Evolutionary conservation across 2,329 filamentous ascomycete genomes (phyloP), one percentile per base, ranked within the genome.

Genomic region (Penicillium brevicompactum): DNA sequence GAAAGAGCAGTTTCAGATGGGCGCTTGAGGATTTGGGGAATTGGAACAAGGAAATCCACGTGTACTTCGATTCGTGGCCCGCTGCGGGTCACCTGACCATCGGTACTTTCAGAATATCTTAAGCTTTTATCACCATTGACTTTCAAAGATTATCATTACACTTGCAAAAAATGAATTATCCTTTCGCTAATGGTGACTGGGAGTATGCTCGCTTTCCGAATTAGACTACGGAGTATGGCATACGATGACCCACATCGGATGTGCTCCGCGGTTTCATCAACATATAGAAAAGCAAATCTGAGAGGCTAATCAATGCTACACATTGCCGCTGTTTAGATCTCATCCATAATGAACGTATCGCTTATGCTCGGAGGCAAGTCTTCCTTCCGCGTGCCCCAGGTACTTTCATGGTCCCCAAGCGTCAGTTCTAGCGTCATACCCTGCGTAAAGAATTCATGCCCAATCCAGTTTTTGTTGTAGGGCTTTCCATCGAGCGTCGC

Each of bases 381-480:
- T 55, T 77, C 73, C 14, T 80, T 70, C 5, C 69, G 67, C 0
- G 82, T 87, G 0, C 87, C 87, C 87, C 87, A 90, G 0, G 66
- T 59, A 66, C 86, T 88, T 71, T 89, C 87, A 32, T 77, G 77
- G 16, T 68, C 70, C 0, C 87, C 87, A 6, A 90, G 73, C 2
- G 78, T 82, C 50, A 90, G 71, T 50, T 88, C 85, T 44, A 90
- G 74, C 58, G 84, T 79, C 42, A 82, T 82, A 1, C 87, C 87
- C 24, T 87, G 80, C 0, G 82, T 77, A 67, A 88, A 89, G 65
- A 90, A 89, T 45, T 78, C 81, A 69, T 90, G 87, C 51, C 82
- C 80, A 24, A 90, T 75, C 87, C 87, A 90, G 68, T 83, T 90
- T 72, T 78, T 83, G 0, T 78, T 83, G 58, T 87, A 89, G 0